Evolutionary conservation across 805 yeast genomes (phyloP).

Genomic region (Tetrapisispora nanseiensis): DNA sequence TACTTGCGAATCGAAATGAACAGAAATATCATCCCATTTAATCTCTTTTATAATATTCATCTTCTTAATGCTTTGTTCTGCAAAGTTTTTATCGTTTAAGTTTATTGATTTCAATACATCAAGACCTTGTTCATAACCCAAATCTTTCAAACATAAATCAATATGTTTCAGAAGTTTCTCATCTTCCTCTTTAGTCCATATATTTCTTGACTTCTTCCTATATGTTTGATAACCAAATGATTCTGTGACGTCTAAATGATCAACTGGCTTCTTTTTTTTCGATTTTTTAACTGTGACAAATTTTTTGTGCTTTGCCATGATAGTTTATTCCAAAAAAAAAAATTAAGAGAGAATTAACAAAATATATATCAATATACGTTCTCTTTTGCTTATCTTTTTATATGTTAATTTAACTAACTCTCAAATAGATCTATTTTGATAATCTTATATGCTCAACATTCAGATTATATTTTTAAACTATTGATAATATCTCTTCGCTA

Average conservation of each 20-base stretch:
- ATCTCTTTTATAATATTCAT: constrained; percentile 29
- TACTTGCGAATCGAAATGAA: constrained; percentile 34
- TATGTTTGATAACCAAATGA: constrained; percentile 68
- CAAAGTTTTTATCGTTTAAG: neutral
- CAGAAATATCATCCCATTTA: constrained; percentile 55
- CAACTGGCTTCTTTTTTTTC: constrained; percentile 12
- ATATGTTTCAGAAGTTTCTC: constrained; percentile 38
- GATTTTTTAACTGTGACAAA: neutral
- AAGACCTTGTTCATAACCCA: constrained; percentile 31
- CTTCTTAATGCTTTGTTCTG: constrained; percentile 13
- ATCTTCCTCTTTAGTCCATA: constrained; percentile 78
- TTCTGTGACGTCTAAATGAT: constrained; percentile 47
- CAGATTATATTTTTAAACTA: no score
- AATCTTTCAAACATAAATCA: constrained; percentile 26
- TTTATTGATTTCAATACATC: constrained; percentile 20
- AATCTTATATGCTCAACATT: no score
- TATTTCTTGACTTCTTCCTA: constrained; percentile 48
- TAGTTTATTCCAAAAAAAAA: neutral
- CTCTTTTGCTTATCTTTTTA: no score
- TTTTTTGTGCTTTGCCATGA: constrained; percentile 1
- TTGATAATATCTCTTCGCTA: no score
- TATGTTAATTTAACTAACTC: no score
- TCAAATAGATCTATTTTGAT: no score
- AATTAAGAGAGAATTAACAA: no score
- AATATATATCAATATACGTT: neutral